Conservation (phyloP, 2,329 filamentous ascomycete species). For the Fusarium mundagurra region DNA sequence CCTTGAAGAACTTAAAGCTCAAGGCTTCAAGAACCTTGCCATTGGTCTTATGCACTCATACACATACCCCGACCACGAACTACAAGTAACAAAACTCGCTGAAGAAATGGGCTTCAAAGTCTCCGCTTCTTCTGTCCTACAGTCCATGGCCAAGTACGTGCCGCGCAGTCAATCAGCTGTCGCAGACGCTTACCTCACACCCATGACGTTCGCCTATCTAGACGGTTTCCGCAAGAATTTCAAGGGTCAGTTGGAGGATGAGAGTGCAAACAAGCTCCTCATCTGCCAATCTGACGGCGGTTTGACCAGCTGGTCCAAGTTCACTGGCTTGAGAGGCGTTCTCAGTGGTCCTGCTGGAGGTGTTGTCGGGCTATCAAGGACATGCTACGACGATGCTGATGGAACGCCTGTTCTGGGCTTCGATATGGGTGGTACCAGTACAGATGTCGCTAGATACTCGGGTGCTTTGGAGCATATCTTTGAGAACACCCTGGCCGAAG, state of each 20-base stretch:
- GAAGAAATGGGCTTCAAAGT: constrained; percentile 55
- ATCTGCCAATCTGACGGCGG: constrained; percentile 45
- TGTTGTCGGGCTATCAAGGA: constrained; percentile 41
- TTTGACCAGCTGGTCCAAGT: constrained; percentile 41
- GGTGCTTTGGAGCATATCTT: constrained; percentile 78
- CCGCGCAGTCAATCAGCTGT: constrained; percentile 55
- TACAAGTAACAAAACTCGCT: constrained; percentile 49
- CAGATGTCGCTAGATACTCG: constrained; percentile 75
- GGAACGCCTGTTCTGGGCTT: constrained; percentile 42
- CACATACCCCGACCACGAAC: constrained; percentile 65
- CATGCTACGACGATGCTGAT: constrained; percentile 39
- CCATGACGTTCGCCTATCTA: constrained; percentile 51
- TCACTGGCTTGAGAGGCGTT: constrained; percentile 41
- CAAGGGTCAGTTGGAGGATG: constrained; percentile 38
- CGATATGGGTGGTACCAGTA: constrained; percentile 69
- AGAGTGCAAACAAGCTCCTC: constrained; percentile 45
- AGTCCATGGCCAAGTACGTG: constrained; percentile 57
- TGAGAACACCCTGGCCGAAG: constrained; percentile 75
- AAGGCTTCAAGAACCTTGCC: constrained; percentile 62
- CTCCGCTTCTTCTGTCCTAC: constrained; percentile 50
- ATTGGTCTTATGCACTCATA: constrained; percentile 81
- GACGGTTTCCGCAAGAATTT: constrained; percentile 45
- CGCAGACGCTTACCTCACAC: constrained; percentile 57
- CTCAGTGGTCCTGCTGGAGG: constrained; percentile 44
- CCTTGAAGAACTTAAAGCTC: constrained; percentile 68